Evolutionary conservation across 2,329 filamentous ascomycete genomes (phyloP), one percentile per base, ranked within the genome.

Genomic region (Diaporthe longicolla): DNA sequence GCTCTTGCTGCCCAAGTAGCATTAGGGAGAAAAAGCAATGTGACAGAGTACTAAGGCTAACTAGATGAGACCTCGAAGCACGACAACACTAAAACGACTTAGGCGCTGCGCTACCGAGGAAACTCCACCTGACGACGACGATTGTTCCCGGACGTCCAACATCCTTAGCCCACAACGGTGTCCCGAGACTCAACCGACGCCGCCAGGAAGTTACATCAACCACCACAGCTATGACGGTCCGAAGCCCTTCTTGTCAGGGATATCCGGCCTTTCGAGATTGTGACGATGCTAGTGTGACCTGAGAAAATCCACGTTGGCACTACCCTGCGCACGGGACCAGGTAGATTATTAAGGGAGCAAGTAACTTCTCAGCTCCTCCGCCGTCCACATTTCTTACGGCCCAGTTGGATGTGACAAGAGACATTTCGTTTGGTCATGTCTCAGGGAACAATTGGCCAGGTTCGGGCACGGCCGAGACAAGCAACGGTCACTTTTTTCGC

Each of bases 401-500:
- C 54, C 63, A 40, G 37, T 19, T 21, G 24, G 50, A 48, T 35
- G 19, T 50, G 21, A 50, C 48, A 70, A 70, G 65, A 75, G 71
- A 75, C 73, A 75, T 59, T 29, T 19, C 63, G 58, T 66, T 71
- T 75, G 57, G 57, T 70, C 73, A 55, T 71, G 70, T 71, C 57
- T 61, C 70, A 71, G 70, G 45, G 26, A 32, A 71, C 57, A 63
- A 71, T 71, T n/a, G 48, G 48, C 57, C 29, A 57, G 52, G 48
- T 71, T 57, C n/a, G 55, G 57, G 52, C 57, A 66, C 40, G 48
- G n/a, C 55, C 58, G 72, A 73, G 57, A 72, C 71, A 70, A 68
- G 50, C 37, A 43, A 66, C 55, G 70, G 57, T 26, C 58, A 66
- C 57, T 32, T 54, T 59, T 59, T 54, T 48, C 35, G 24, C 48